Evolutionary conservation across 2,329 filamentous ascomycete species (phyloP), one percentile per base, ranked within the genome.

Genomic region (Colletotrichum trifolii): DNA sequence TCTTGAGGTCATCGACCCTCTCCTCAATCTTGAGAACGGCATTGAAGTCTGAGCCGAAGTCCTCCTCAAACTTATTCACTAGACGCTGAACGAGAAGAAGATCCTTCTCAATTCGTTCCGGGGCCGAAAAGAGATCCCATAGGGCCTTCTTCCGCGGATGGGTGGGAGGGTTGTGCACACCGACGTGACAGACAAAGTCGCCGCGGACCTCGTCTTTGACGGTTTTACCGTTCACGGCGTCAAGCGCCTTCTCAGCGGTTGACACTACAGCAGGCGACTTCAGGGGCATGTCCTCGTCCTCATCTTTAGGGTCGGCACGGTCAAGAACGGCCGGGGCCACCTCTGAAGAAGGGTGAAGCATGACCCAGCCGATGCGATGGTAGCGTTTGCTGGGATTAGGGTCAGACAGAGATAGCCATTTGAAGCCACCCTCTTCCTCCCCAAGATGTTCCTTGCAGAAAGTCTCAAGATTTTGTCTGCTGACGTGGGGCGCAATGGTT

Each of bases 331-430:
- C 79, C 38, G 49, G 43, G 10, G 61, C 65, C 25, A 85, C 83
- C 60, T 96, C 92, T 1, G 91, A 84, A 12, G 88, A 88, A 13
- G 93, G 91, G 73, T 98, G 91, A 9, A 99, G 85, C 86, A 98
- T 96, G 66, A 99, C 96, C 95, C 96, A 99, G 25, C 96, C 96
- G 77, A 99, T 98, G 25, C 96, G 91, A 75, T 99, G 96, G 73
- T 94, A 99, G 68, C 97, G 91, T 81, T 99, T 99, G 73, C 93
- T 91, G 2, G 96, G 96, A 74, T 99, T 99, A 0, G 96, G 96
- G 72, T 99, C 96, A 70, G 94, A 97, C 54, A 99, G 85, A 39
- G 95, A 98, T 6, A 99, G 84, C 89, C 95, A 98, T 75, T 95
- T 96, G 81, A 96, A 97, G 2, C 95, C 95, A 56, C 94, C 94